phyloP scores from a whole-genome alignment of 805 yeast species.

The Metschnikowia borealis region DNA sequence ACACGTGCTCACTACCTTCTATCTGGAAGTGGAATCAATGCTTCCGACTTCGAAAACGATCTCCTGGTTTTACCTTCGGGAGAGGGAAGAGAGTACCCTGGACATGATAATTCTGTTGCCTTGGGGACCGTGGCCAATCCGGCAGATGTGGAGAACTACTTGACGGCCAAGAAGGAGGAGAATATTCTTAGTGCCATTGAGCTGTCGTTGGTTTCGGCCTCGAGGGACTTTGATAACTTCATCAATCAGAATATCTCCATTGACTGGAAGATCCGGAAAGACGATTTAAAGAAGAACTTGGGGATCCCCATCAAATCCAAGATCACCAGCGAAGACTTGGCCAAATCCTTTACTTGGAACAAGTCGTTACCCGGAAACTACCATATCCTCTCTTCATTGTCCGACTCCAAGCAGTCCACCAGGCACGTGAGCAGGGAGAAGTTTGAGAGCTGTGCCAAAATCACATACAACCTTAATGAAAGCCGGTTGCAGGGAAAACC shows the following conservation, averaged over 20 bases:
- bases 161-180: conserved; percentile 73
- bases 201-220: conserved; percentile 66
- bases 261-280: conserved; percentile 82
- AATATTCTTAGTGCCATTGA: conserved; percentile 80
- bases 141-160: conserved; percentile 49
- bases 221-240: conserved; percentile 77
- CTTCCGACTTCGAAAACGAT: conserved; percentile 74
- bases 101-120: background rate
- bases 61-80: conserved; percentile 32
- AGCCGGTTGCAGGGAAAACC: conserved; percentile 50
- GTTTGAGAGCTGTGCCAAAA: conserved; percentile 72
- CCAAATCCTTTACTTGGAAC: conserved; percentile 33
- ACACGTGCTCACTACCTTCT: conserved; percentile 83
- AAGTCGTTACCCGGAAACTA: conserved; percentile 30
- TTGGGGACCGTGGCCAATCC: background rate
- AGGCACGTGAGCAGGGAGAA: conserved; percentile 45
- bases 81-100: background rate
- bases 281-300: conserved; percentile 66
- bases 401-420: conserved; percentile 18
- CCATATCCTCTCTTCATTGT: conserved; percentile 32
- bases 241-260: conserved; percentile 67
- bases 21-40: conserved; percentile 84
- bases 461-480: conserved; percentile 67
- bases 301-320: conserved; percentile 36
- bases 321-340: conserved; percentile 15